Evolutionary conservation across 192 early-diverging fungal species (phyloP), one percentile per base, ranked within the genome.

Genomic region (Linnemannia hyalina): DNA sequence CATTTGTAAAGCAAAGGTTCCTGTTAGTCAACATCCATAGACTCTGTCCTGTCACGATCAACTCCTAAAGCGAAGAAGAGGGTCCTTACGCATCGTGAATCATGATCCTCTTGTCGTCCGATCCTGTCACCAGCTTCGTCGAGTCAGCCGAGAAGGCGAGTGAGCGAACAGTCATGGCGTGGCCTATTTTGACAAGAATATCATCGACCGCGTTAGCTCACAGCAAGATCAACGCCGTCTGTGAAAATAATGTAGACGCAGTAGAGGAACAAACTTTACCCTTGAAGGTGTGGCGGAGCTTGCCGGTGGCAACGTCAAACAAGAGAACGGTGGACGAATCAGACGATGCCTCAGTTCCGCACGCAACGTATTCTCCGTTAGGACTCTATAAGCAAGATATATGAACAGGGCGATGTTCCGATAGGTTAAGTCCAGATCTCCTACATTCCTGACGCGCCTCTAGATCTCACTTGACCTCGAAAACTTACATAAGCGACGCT

Each of bases 91-190:
- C 84, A 52, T 86, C 84, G 68, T 86, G 71, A 20, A 86, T 86
- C 84, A 86, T 86, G 54, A 97, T 94, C 13, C 95, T 91, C 81
- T 95, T 95, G 85, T 97, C 96, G 79, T 97, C 96, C n/a, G 93
- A 95, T 40, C 92, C 95, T 22, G 94, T 94, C 32, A 97, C 81
- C 0, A 97, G 87, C 3, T 91, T 91, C 11, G 89, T 80, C 26
- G 92, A 93, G 80, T 97, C 96, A 11, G 93, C 92, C 0, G 95
- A 92, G 83, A 97, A 97, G 23, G 92, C 87, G 22, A 97, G 63
- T n/a, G 93, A 90, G 70, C 96, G 90, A 7, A 96, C 92, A 55
- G 94, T 91, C 93, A 95, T 91, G 26, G 96, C 92, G 75, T 97
- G 96, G 35, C 94, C 95, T 94, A 84, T 20, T 44, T 23, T 46